Evolutionary conservation across 495 filamentous ascomycete genomes (phyloP), one percentile per base, ranked within the genome.

Genomic region (Lentithecium fluviatile): DNA sequence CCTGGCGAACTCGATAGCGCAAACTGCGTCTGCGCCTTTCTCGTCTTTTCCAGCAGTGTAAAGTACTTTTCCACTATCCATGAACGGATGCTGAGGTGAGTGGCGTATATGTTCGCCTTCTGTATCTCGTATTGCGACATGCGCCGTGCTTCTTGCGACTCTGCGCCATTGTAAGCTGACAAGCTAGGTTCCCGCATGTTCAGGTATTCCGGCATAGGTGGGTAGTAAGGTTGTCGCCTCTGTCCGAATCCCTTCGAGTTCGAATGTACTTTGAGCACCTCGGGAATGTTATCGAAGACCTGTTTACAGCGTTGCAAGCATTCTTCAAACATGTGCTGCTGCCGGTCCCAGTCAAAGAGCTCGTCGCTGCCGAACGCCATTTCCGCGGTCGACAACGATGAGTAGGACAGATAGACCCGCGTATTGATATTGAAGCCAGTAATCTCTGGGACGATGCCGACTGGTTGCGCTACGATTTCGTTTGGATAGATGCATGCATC

Each of bases 21-120:
- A 20, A 23, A 24, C 32, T 63, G 56, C 23, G 29, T 37, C 36
- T 25, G 59, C 50, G 63, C 65, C 60, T 21, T 73, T 70, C 52
- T 72, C 63, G 21, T 67, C 38, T 63, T 56, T 34, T 61, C 56
- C 43, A 56, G 51, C 26, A 62, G 58, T 6, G 52, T 42, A 19
- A 67, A 87, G 67, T 90, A 94, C 65, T 88, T 89, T 62, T 95
- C 88, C 1, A 93, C 86, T n/a, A 90, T 79, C 66, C 86, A 90
- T 0, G 86, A 89, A 20, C 90, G 80, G 1, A 88, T 91, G 2
- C 81, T 82, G 1, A 96, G 75, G 64, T 89, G 85, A 45, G 83
- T 88, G 6, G 83, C 82, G 60, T 90, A 87, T 23, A 96, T 87
- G 63, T 91, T 93, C 20, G 84, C 84, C 66, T 90, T 91, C 68